Conservation (phyloP, 1,139 yeast genomes). For the Geotrichum aggregatum region DNA sequence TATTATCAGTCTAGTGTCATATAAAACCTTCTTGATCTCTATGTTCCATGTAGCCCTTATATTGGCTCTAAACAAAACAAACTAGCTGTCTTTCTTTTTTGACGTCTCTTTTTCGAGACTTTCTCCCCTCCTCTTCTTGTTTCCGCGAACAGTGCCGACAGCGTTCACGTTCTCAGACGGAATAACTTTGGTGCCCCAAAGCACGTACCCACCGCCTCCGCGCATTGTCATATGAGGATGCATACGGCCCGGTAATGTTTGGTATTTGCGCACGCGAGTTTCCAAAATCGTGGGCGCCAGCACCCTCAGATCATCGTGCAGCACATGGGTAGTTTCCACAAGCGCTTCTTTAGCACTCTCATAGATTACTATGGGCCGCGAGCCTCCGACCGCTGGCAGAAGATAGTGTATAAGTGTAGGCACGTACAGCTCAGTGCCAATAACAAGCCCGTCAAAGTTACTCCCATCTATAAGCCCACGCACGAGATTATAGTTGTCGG, state of each 20-base stretch:
- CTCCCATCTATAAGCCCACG: slow-evolving; percentile 53
- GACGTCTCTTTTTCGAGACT: background rate
- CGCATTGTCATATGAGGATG: slow-evolving; percentile 94
- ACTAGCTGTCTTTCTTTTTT: background rate
- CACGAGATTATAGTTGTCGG: slow-evolving; percentile 43
- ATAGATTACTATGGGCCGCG: slow-evolving; percentile 80
- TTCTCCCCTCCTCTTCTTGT: slow-evolving; percentile 30
- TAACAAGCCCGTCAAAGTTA: slow-evolving; percentile 71
- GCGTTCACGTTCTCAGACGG: slow-evolving; percentile 58
- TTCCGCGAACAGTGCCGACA: slow-evolving; percentile 31
- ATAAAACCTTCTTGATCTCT: background rate
- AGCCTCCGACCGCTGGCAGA: slow-evolving; percentile 70
- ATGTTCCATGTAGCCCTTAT: background rate
- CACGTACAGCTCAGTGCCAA: slow-evolving; percentile 69
- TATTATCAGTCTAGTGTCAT: too few relatives aligned
- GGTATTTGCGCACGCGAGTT: slow-evolving; percentile 79
- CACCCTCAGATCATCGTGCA: slow-evolving; percentile 62
- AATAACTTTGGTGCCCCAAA: slow-evolving; percentile 74
- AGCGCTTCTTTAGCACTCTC: slow-evolving; percentile 75
- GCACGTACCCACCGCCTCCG: slow-evolving; percentile 86
- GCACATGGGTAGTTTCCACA: slow-evolving; percentile 64
- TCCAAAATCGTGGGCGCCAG: slow-evolving; percentile 82
- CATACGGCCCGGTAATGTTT: slow-evolving; percentile 87
- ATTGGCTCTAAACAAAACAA: too few relatives aligned
- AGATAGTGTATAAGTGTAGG: slow-evolving; percentile 60